These are phyloP conservation scores for Candida argentea DNA, from an alignment of 805 yeast genomes.

Conservation along the genomic window DNA sequence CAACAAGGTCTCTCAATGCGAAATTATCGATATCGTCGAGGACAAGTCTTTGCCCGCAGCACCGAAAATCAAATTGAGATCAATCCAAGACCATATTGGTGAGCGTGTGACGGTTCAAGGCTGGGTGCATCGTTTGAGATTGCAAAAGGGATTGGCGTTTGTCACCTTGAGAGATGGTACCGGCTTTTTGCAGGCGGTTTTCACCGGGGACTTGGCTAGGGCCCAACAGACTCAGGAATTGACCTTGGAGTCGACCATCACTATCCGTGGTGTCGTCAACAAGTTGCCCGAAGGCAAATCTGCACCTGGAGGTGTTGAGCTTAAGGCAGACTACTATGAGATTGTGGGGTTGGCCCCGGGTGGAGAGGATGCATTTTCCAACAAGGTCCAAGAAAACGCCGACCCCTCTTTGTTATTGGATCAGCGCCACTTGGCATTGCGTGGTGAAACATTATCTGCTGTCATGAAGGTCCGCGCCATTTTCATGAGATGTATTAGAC, in stretches of 20 bases:
- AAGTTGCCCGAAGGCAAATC: constrained; percentile 90
- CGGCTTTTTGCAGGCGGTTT: constrained; percentile 80
- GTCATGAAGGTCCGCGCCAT: constrained; percentile 93
- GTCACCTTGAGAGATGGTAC: constrained; percentile 92
- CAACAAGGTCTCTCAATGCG: constrained; percentile 67
- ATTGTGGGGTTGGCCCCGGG: constrained; percentile 89
- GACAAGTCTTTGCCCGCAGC: constrained; percentile 70
- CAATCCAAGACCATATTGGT: constrained; percentile 46
- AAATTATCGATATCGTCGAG: constrained; percentile 57
- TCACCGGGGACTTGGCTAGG: constrained; percentile 85
- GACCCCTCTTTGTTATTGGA: constrained; percentile 91
- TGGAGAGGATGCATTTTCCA: constrained; percentile 91
- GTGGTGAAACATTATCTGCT: constrained; percentile 90
- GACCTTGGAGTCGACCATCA: constrained; percentile 80
- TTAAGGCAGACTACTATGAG: constrained; percentile 82
- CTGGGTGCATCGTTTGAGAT: constrained; percentile 92
- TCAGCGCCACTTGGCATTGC: constrained; percentile 88
- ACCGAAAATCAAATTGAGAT: constrained; percentile 50
- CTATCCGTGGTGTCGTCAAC: constrained; percentile 70
- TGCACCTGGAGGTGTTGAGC: constrained; percentile 97
- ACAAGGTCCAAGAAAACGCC: constrained; percentile 86
- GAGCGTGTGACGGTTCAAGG: constrained; percentile 74
- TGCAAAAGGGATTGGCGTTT: constrained; percentile 87
- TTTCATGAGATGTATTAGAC: constrained; percentile 63
- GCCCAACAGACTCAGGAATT: constrained; percentile 78